A percentile compares a stretch with the other conserved stretches of the same genome.
These are phyloP conservation scores for Tetrahymena malaccensis DNA, from an alignment of 73 alveolate genomes.

Conservation along the genomic window DNA sequence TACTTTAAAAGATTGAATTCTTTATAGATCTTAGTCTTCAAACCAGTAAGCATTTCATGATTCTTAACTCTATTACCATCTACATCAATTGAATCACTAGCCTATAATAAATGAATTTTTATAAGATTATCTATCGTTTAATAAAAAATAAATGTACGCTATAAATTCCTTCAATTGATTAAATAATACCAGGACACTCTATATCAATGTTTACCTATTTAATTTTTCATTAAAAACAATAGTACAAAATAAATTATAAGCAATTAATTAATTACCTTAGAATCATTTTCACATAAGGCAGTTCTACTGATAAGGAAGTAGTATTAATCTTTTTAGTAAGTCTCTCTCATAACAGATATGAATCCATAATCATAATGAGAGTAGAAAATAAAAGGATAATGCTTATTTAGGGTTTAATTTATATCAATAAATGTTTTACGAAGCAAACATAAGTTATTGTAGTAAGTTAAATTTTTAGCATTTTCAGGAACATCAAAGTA, in stretches of 20 bases:
- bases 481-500: conserved; percentile 43
- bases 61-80: neutral
- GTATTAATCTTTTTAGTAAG: neutral
- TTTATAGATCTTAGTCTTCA: neutral
- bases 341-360: conserved; percentile 9
- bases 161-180: neutral
- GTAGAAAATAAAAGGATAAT: conserved; percentile 19
- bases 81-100: neutral
- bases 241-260: neutral
- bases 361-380: conserved; percentile 1
- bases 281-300: neutral
- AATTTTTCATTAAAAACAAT: neutral
- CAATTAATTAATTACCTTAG: neutral
- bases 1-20: neutral
- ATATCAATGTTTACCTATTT: neutral
- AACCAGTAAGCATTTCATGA: neutral
- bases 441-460: neutral
- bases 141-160: neutral
- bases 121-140: neutral
- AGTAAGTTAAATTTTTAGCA: conserved; percentile 28
- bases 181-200: neutral
- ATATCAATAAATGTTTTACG: conserved; percentile 1
- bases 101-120: neutral
- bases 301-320: neutral
- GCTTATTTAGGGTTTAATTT: neutral